These are phyloP conservation scores for Torrubiella hemipterigena DNA, from an alignment of 2,329 filamentous ascomycete genomes.

Conservation along the genomic window DNA sequence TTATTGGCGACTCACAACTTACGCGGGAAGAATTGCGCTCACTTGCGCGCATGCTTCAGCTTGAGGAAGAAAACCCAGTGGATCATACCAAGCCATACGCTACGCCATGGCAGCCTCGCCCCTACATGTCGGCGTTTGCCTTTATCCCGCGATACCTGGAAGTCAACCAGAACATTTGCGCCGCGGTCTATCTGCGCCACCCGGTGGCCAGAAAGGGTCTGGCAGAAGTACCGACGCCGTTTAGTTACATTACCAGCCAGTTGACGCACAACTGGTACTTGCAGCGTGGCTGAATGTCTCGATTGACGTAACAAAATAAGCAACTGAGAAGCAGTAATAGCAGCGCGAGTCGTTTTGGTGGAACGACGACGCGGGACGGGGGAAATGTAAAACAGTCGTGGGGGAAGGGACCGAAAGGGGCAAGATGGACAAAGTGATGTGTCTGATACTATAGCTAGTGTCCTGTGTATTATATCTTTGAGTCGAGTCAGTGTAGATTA, in stretches of 20 bases:
- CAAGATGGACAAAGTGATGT: too few relatives aligned
- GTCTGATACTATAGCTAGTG: too few relatives aligned
- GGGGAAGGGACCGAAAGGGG: too few relatives aligned
- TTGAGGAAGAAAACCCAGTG: slow-evolving; percentile 62
- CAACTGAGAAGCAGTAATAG: neutral
- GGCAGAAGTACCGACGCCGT: slow-evolving; percentile 79
- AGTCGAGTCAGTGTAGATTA: too few relatives aligned
- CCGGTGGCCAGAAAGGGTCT: slow-evolving; percentile 75
- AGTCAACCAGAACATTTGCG: slow-evolving; percentile 94
- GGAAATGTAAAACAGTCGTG: too few relatives aligned
- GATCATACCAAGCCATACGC: slow-evolving; percentile 73
- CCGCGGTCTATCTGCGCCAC: slow-evolving; percentile 88
- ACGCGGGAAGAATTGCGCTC: slow-evolving; percentile 38
- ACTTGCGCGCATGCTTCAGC: slow-evolving; percentile 44
- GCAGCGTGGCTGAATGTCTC: slow-evolving; percentile 51
- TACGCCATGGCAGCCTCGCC: slow-evolving; percentile 79
- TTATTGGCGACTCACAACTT: slow-evolving; percentile 21
- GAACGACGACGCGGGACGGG: too few relatives aligned
- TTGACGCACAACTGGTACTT: slow-evolving; percentile 93
- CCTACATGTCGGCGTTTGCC: slow-evolving; percentile 83
- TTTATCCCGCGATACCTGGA: slow-evolving; percentile 94
- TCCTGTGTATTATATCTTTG: too few relatives aligned
- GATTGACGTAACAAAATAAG: neutral
- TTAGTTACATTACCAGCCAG: slow-evolving; percentile 56
- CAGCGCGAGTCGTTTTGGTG: too few relatives aligned